These are phyloP conservation scores for Rutstroemia sp. DNA, from an alignment of 2,329 filamentous ascomycete genomes.

Conservation along the genomic window DNA sequence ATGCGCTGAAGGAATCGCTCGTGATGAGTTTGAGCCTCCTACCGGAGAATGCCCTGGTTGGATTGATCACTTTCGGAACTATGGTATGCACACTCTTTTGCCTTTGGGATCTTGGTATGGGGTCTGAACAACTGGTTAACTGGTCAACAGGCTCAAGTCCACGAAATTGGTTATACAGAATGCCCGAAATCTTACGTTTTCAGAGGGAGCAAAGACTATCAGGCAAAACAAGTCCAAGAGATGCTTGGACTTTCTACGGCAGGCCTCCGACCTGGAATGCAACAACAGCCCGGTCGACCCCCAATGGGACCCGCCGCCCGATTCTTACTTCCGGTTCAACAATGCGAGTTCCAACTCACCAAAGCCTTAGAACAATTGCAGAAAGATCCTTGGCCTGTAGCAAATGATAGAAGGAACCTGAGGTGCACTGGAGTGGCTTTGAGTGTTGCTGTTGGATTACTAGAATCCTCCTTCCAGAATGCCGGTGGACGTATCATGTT, in stretches of 20 bases:
- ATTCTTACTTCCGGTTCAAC: conserved; percentile 88
- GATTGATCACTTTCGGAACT: conserved; percentile 81
- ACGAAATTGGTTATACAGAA: conserved; percentile 96
- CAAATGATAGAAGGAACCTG: conserved; percentile 82
- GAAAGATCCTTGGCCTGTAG: conserved; percentile 95
- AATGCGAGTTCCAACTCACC: conserved; percentile 95
- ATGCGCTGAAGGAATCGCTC: conserved; percentile 76
- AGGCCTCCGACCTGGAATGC: conserved; percentile 60
- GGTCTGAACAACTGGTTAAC: neutral
- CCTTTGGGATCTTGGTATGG: neutral
- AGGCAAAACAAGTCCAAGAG: conserved; percentile 98
- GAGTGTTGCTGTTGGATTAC: conserved; percentile 83
- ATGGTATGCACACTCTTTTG: conserved; percentile 58
- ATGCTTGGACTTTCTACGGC: conserved; percentile 83
- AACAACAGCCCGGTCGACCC: conserved; percentile 67
- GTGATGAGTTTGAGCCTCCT: conserved; percentile 79
- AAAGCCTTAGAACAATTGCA: conserved; percentile 93
- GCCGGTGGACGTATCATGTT: conserved; percentile 94
- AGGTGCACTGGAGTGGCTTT: conserved; percentile 95
- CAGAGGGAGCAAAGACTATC: conserved; percentile 94
- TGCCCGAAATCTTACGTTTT: conserved; percentile 99
- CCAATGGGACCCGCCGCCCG: conserved; percentile 76
- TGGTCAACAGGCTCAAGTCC: conserved; percentile 70
- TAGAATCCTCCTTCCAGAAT: conserved; percentile 95
- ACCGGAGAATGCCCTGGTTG: conserved; percentile 74